These are phyloP conservation scores for Ogataea hybrid DNA, from an alignment of 1,139 yeast genomes.

Conservation along the genomic window DNA sequence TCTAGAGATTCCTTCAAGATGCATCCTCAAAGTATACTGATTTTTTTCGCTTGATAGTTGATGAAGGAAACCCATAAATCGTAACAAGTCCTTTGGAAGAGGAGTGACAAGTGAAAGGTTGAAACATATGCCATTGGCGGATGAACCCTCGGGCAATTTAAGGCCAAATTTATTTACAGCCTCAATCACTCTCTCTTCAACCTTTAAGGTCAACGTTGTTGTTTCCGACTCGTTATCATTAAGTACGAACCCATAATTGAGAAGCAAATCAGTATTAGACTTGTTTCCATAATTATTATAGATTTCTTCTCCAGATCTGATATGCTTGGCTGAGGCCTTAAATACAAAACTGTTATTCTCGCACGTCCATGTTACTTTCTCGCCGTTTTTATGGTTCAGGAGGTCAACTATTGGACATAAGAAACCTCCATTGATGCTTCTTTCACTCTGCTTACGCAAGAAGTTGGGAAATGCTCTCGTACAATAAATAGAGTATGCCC, in stretches of 20 bases:
- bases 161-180: slow-evolving; percentile 24
- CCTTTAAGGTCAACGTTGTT: slow-evolving; percentile 42
- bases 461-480: slow-evolving; percentile 79
- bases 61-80: slow-evolving; percentile 52
- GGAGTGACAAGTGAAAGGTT: slow-evolving; percentile 17
- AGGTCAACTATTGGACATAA: slow-evolving; percentile 77
- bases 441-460: slow-evolving; percentile 33
- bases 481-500: slow-evolving; percentile 70
- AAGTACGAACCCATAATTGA: slow-evolving; percentile 69
- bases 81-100: slow-evolving; percentile 47
- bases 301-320: slow-evolving; percentile 47
- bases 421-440: slow-evolving; percentile 52
- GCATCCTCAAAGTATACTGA: slow-evolving; percentile 47
- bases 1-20: slow-evolving; percentile 58
- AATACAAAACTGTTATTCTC: slow-evolving; percentile 30
- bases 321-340: slow-evolving; percentile 28
- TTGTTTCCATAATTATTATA: slow-evolving; percentile 85
- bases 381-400: slow-evolving; percentile 64
- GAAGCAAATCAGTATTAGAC: slow-evolving; percentile 71
- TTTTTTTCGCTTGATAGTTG: slow-evolving; percentile 34
- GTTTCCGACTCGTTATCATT: slow-evolving; percentile 61
- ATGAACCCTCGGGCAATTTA: slow-evolving; percentile 42
- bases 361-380: slow-evolving; percentile 64
- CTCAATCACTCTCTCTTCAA: slow-evolving; percentile 20
- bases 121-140: slow-evolving; percentile 34